These are phyloP conservation scores for Arachis hypogaea DNA, from an alignment of 306 rosid species.

Conservation along the genomic window DNA sequence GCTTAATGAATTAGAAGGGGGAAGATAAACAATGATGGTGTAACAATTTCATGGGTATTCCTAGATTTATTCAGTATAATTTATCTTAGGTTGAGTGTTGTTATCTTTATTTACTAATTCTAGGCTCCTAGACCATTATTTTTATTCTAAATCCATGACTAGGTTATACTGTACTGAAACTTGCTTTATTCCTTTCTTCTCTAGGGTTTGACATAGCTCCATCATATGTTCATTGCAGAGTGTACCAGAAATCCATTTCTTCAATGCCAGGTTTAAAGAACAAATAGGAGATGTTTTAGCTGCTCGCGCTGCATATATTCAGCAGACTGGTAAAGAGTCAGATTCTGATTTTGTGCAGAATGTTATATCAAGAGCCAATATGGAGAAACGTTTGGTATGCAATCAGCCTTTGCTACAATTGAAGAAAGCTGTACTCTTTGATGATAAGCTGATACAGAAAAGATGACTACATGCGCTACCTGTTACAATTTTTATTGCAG, in stretches of 20 bases:
- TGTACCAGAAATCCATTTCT: conserved; percentile 75
- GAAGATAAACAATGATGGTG: background rate
- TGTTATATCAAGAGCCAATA: conserved; percentile 74
- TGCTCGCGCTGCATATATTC: conserved; percentile 68
- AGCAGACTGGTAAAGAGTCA: conserved; percentile 53
- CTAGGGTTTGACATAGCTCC: conserved; percentile 51
- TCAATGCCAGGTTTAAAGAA: conserved; percentile 89
- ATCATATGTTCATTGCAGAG: conserved; percentile 72
- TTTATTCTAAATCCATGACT: conserved; percentile 29
- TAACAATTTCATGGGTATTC: conserved; percentile 9
- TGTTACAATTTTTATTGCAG: conserved; percentile 49
- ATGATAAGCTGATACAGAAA: conserved; percentile 26
- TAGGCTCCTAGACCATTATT: conserved; percentile 9
- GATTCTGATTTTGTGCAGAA: conserved; percentile 68
- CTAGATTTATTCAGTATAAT: background rate
- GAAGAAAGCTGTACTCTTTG: conserved; percentile 25
- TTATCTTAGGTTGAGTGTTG: conserved; percentile 27
- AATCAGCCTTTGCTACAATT: conserved; percentile 31
- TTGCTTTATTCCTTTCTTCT: conserved; percentile 44
- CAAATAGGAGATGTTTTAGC: conserved; percentile 74
- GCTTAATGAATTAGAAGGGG: background rate
- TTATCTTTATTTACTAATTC: conserved; percentile 28
- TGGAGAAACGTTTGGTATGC: conserved; percentile 90
- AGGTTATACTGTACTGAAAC: conserved; percentile 37
- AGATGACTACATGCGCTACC: conserved; percentile 34